A percentile compares a stretch with the other conserved stretches of the same genome.
Evolutionary conservation across 345 rosid genomes (phyloP).

Genomic region (Leavenworthia alabamica): DNA sequence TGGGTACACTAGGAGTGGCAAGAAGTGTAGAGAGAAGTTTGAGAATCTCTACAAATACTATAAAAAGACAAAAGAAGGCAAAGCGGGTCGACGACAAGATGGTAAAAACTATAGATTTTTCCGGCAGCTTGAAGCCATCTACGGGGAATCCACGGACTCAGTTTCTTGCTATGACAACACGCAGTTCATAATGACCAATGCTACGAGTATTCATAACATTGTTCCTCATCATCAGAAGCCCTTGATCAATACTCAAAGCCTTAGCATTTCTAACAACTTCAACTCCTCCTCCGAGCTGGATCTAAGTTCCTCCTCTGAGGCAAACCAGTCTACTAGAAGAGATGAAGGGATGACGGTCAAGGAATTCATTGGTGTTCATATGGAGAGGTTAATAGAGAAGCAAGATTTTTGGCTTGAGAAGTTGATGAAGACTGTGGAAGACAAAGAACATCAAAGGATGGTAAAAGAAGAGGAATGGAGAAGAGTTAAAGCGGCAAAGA

Average conservation of each 20-base stretch:
- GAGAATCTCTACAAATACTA: constrained; percentile 88
- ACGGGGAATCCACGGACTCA: constrained; percentile 49
- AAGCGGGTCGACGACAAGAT: constrained; percentile 76
- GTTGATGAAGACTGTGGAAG: constrained; percentile 52
- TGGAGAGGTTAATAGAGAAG: constrained; percentile 63
- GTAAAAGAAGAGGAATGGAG: constrained; percentile 74
- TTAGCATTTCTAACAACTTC: constrained; percentile 45
- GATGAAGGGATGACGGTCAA: constrained; percentile 56
- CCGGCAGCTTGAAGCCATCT: constrained; percentile 83
- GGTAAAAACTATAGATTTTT: constrained; percentile 91
- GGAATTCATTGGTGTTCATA: constrained; percentile 57
- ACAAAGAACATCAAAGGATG: constrained; percentile 59
- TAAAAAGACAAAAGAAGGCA: constrained; percentile 91
- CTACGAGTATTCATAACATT: not conserved
- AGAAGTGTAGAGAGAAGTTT: too few species aligned
- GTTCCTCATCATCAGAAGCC: not conserved
- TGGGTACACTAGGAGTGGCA: constrained; percentile 87
- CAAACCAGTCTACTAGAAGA: constrained; percentile 37
- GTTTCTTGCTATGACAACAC: constrained; percentile 29
- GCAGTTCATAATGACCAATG: constrained; percentile 21
- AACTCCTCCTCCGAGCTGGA: constrained; percentile 48
- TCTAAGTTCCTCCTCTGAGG: constrained; percentile 45
- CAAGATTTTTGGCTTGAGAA: constrained; percentile 79
- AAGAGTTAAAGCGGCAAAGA: constrained; percentile 49
- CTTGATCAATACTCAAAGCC: constrained; percentile 37